A percentile compares a stretch with the other conserved stretches of the same genome.
phyloP scores from a whole-genome alignment of 305 asterid species.

The Solanum hybrid region DNA sequence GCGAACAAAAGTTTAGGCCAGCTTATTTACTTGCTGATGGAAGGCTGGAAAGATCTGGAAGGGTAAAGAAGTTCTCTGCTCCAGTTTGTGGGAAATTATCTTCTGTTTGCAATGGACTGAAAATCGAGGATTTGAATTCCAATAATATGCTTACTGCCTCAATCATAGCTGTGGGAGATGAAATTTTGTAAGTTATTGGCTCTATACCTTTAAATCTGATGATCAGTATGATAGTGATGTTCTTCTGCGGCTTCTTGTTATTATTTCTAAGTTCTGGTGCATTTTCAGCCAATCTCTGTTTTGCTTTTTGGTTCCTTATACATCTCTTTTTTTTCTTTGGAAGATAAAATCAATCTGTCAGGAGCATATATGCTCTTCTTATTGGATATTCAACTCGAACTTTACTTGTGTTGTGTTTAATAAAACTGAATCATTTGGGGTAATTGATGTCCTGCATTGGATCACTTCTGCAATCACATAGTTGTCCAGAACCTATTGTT shows the following conservation, averaged over 20 bases:
- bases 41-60: conserved; percentile 89
- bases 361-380: neutral
- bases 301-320: neutral
- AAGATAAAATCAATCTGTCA: neutral
- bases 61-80: conserved; percentile 48
- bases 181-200: conserved; percentile 69
- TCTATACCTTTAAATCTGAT: neutral
- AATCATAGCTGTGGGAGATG: conserved; percentile 76
- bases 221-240: neutral
- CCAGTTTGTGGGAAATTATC: conserved; percentile 19
- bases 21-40: conserved; percentile 86
- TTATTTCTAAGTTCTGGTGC: neutral
- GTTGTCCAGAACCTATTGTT: neutral
- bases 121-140: conserved; percentile 25
- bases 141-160: conserved; percentile 55
- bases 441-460: neutral
- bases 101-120: conserved; percentile 45
- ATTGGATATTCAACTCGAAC: neutral
- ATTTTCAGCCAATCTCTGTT: neutral
- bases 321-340: neutral
- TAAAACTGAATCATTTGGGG: neutral
- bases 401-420: neutral
- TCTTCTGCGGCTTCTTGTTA: neutral
- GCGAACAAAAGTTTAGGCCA: conserved; percentile 55
- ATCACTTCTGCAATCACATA: neutral